A percentile compares a stretch with the other conserved stretches of the same genome.
These are phyloP conservation scores for Alternaria ventricosa DNA, from an alignment of 2,329 filamentous ascomycete genomes.

Conservation along the genomic window DNA sequence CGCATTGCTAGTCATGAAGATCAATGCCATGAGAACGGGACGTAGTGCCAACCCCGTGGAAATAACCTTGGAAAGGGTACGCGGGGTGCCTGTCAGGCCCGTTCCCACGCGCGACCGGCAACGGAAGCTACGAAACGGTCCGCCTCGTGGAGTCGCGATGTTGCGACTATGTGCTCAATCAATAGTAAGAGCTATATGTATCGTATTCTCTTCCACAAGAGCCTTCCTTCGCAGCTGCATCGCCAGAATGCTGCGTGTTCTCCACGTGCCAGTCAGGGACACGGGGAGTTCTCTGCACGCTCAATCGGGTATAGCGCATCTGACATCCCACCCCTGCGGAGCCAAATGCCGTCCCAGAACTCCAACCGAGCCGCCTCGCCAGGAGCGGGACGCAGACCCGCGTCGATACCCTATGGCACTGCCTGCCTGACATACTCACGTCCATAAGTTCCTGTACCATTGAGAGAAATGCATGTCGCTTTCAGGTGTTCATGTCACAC, in stretches of 20 bases:
- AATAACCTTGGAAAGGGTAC: background rate
- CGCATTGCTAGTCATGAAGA: background rate
- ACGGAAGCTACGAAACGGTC: background rate
- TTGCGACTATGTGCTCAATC: background rate
- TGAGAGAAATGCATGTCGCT: background rate
- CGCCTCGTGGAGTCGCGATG: background rate
- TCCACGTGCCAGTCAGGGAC: background rate
- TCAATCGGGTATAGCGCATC: background rate
- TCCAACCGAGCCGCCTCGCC: background rate
- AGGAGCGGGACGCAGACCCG: background rate
- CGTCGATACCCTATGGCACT: background rate
- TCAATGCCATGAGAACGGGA: background rate
- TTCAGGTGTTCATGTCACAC: background rate
- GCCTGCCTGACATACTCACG: background rate
- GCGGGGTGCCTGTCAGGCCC: background rate
- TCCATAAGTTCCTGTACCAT: background rate
- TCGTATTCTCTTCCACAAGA: background rate
- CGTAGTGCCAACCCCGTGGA: background rate
- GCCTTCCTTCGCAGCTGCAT: background rate
- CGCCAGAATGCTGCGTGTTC: background rate
- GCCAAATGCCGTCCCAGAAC: background rate
- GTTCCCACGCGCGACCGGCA: background rate
- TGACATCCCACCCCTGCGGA: background rate
- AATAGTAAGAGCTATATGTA: background rate
- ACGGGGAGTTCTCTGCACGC: background rate